These are phyloP conservation scores for Wickerhamomyces strasburgensis DNA, from an alignment of 805 yeast genomes.

Conservation along the genomic window DNA sequence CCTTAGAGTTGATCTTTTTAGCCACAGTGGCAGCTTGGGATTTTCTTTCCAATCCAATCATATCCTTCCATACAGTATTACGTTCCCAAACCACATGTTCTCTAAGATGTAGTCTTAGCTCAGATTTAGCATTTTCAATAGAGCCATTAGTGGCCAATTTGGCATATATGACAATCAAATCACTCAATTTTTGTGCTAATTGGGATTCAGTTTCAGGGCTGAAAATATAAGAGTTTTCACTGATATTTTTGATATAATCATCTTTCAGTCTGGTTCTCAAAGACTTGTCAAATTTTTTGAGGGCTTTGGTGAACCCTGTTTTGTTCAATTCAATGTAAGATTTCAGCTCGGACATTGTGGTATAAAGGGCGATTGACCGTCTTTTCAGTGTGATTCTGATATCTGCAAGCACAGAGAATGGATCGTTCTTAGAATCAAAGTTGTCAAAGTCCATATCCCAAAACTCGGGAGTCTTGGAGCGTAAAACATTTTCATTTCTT, in stretches of 20 bases:
- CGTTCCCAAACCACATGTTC: conserved; percentile 98
- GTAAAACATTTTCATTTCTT: conserved; percentile 12
- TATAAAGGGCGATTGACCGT: conserved; percentile 61
- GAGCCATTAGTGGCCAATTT: conserved; percentile 39
- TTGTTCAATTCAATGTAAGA: conserved; percentile 79
- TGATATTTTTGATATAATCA: conserved; percentile 44
- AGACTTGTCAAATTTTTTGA: conserved; percentile 89
- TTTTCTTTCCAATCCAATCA: conserved; percentile 85
- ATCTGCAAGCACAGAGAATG: conserved; percentile 24
- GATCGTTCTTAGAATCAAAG: conserved; percentile 15
- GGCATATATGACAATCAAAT: conserved; percentile 52
- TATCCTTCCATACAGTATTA: conserved; percentile 96
- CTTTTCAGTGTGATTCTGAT: conserved; percentile 57
- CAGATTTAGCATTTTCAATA: conserved; percentile 39
- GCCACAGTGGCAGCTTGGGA: conserved; percentile 64
- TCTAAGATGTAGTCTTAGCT: conserved; percentile 55
- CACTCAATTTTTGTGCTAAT: conserved; percentile 51
- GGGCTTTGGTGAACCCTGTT: conserved; percentile 85
- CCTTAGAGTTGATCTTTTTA: conserved; percentile 23
- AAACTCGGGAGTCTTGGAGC: conserved; percentile 23
- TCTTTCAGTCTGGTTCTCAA: conserved; percentile 55
- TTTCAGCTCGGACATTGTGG: conserved; percentile 72
- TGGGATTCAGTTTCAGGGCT: conserved; percentile 37
- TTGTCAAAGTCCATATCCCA: conserved; percentile 22
- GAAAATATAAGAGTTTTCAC: conserved; percentile 54